Evolutionary conservation across 164 flowering plant species (phyloP), one percentile per base, ranked within the genome.

Genomic region (Akebia trifoliata): DNA sequence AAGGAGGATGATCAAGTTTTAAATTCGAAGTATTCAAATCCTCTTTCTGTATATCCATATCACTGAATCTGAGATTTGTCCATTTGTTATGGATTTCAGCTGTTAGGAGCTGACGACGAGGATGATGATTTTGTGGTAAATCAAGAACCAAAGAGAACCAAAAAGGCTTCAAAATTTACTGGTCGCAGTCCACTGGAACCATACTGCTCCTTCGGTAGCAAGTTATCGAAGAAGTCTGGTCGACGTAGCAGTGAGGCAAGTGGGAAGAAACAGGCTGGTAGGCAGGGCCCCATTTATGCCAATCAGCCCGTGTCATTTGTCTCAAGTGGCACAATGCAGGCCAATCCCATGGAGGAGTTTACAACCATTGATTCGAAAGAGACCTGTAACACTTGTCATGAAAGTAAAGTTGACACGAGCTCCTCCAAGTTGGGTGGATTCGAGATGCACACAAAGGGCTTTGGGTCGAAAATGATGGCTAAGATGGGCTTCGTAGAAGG

Each of bases 391-490:
- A 24, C 17, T 50, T 10, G 8, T 22, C 0, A 1, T 51, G 71
- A 72, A 34, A 59, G 49, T 55, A 64, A 58, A 32, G 69, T 28
- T 12, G 52, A 25, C 1, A n/a, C 62, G 2, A 63, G 62, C 57
- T 52, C 81, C 17, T 67, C 69, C 12, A 34, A 56, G 24, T 26
- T 78, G 59, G 96, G 88, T 51, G 75, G 80, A 29, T 90, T 87
- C 65, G 99, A 93, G 81, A 69, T 78, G 61, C 94, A 93, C 71
- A 93, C 97, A 0, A 93, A 77, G 39, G 97, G 99, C 32, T 87
- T 93, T 73, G 99, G 99, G 28, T 93, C 94, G 8, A 89, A 78
- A 68, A 83, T 85, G 88, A 75, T 85, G 92, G 94, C 91, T 1
- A 90, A 82, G 69, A 87, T 90, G 96, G 97, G 97, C 58, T 82